Evolutionary conservation across 805 yeast genomes (phyloP), one percentile per base, ranked within the genome.

Genomic region (Saitoella complicata): DNA sequence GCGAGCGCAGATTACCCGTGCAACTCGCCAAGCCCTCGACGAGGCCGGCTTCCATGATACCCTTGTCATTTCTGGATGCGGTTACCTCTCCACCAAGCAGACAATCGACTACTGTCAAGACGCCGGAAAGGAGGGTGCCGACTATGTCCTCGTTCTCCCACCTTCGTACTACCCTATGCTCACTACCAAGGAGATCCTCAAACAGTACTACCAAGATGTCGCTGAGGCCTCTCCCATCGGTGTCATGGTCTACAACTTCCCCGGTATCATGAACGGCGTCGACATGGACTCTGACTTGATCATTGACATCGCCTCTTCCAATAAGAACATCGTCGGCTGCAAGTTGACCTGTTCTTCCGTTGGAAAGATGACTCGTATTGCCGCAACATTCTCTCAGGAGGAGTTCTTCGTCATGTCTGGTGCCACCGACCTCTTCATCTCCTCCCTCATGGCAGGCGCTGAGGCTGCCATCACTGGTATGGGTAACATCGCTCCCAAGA

Each of bases 391-490:
- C 66, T 38, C 61, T 58, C 37, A 63, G 40, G 12, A 34, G 13
- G 60, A 68, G 50, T 73, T 73, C 59, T 47, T 56, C 31, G 56
- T 66, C 34, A 65, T 70, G 51, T 67, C 75, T 6, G 78, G 78
- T 10, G 60, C 71, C 12, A 76, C 76, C 31, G 76, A 72, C 53
- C 57, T 70, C 37, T 57, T 73, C 34, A 55, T 71, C 33, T 76
- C 77, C 29, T 68, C 67, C 11, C 57, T 70, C 40, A 46, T 65
- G 1, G 65, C 69, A 21, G 75, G 75, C n/a, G 65, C 64, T 43
- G 59, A 61, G 42, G 77, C 76, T 33, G 64, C 75, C 10, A 67
- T 73, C 46, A 76, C 72, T 53, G 78, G 75, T 5, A 58, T 72
- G 32, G 61, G 71, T 37, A 75, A 73, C 34, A 72, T 72, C 4